Percentiles rank a stretch among this genome's conserved stretches.
phyloP scores from a whole-genome alignment of 73 alveolate genomes.

The Paraurostyla sp. region DNA sequence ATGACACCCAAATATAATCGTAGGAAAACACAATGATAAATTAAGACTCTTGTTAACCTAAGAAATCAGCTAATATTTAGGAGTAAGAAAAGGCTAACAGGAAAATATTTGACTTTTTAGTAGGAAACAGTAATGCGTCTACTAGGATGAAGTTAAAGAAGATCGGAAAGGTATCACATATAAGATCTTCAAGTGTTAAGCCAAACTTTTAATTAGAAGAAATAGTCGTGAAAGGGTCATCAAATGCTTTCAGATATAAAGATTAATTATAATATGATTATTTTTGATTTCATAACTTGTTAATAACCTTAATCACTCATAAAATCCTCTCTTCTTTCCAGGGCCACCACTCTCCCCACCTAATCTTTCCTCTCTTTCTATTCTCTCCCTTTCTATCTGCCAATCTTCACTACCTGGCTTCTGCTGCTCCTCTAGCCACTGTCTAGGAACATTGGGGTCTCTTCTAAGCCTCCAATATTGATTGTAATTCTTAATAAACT shows the following conservation, averaged over 20 bases:
- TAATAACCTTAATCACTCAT: not conserved
- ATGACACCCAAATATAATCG: not conserved
- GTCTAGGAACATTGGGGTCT: slow-evolving; percentile 66
- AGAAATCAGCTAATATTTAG: not conserved
- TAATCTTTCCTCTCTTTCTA: slow-evolving; percentile 64
- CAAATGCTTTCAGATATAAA: not conserved
- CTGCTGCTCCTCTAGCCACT: slow-evolving; percentile 73
- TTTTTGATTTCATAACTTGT: not conserved
- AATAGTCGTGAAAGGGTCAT: not conserved
- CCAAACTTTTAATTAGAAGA: slow-evolving; percentile 2
- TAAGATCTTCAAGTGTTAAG: not conserved
- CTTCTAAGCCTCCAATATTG: slow-evolving; percentile 74
- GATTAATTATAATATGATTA: not conserved
- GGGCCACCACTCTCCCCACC: not conserved
- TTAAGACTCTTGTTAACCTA: not conserved
- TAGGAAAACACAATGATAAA: not conserved
- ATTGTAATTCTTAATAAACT: slow-evolving; percentile 57
- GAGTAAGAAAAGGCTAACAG: not conserved
- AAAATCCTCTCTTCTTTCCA: slow-evolving; percentile 41
- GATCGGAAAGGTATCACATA: not conserved
- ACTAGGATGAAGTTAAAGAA: not conserved
- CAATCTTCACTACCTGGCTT: slow-evolving; percentile 57
- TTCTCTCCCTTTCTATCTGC: slow-evolving; percentile 63
- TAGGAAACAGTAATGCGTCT: not conserved
- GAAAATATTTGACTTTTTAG: not conserved